Percentiles rank a stretch among this genome's conserved stretches.
phyloP scores from a whole-genome alignment of 108 stramenopile species.

The Aurantiochytrium sp. region DNA sequence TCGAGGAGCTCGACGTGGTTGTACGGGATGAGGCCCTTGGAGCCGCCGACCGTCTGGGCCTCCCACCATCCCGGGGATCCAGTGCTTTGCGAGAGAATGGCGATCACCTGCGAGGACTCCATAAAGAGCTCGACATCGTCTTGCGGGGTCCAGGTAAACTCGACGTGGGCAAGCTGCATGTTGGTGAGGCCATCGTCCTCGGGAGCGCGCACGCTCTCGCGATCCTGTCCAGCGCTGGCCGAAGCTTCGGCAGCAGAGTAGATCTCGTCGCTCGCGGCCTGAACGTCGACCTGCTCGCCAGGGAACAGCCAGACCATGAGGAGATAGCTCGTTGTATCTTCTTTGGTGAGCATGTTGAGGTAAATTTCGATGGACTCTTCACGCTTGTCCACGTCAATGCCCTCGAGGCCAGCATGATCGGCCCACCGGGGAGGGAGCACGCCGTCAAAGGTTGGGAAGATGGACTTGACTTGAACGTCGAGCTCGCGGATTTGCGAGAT shows the following conservation, averaged over 20 bases:
- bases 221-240: background rate
- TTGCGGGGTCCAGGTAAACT: conserved; percentile 3
- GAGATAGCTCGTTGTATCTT: background rate
- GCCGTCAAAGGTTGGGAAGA: background rate
- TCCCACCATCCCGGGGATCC: conserved; percentile 13
- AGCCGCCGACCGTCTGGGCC: background rate
- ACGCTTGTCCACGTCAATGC: background rate
- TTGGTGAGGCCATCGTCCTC: background rate
- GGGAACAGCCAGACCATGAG: background rate
- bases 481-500: background rate
- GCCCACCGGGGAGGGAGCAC: background rate
- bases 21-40: background rate
- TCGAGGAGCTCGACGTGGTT: conserved; percentile 16
- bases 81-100: background rate
- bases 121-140: conserved; percentile 18
- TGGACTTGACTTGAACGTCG: background rate
- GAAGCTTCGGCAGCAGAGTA: background rate
- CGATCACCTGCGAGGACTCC: background rate
- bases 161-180: background rate
- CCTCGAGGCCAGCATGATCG: background rate
- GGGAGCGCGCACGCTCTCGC: background rate
- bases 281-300: background rate
- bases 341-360: background rate
- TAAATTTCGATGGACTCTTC: background rate
- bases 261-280: background rate